Conservation (phyloP, 495 filamentous ascomycete genomes). For the Chaetomium fimeti region DNA sequence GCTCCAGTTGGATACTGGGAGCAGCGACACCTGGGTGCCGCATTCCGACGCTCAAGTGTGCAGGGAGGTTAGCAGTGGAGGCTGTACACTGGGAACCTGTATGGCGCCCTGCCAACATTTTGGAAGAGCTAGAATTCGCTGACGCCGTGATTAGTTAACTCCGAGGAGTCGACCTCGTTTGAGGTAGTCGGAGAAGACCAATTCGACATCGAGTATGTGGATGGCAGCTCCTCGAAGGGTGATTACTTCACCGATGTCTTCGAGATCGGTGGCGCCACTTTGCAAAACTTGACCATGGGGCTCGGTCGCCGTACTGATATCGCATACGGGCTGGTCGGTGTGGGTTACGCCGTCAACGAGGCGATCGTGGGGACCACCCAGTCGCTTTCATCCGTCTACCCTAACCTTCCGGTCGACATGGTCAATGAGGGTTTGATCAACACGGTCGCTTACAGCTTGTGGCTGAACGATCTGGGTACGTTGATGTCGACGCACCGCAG, state of each 20-base stretch:
- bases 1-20: constrained; percentile 78
- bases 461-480: constrained; percentile 73
- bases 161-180: constrained; percentile 66
- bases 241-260: constrained; percentile 83
- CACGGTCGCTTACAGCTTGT: constrained; percentile 83
- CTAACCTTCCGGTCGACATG: constrained; percentile 79
- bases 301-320: constrained; percentile 71
- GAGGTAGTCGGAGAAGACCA: constrained; percentile 56
- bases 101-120: constrained; percentile 17
- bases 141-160: constrained; percentile 52
- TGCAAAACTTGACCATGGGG: constrained; percentile 80
- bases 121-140: constrained; percentile 5
- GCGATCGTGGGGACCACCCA: constrained; percentile 57
- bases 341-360: constrained; percentile 81
- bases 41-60: constrained; percentile 61
- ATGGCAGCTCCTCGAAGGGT: constrained; percentile 70
- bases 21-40: constrained; percentile 88
- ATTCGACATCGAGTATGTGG: constrained; percentile 91
- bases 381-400: constrained; percentile 52
- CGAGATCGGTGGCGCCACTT: constrained; percentile 60
- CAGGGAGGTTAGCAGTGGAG: constrained; percentile 26
- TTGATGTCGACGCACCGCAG: neutral
- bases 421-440: constrained; percentile 70
- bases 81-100: constrained; percentile 52
- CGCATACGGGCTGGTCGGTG: constrained; percentile 76